Conservation (phyloP, 1,284 basidiomycete species). For the Trichosporon sp. region DNA sequence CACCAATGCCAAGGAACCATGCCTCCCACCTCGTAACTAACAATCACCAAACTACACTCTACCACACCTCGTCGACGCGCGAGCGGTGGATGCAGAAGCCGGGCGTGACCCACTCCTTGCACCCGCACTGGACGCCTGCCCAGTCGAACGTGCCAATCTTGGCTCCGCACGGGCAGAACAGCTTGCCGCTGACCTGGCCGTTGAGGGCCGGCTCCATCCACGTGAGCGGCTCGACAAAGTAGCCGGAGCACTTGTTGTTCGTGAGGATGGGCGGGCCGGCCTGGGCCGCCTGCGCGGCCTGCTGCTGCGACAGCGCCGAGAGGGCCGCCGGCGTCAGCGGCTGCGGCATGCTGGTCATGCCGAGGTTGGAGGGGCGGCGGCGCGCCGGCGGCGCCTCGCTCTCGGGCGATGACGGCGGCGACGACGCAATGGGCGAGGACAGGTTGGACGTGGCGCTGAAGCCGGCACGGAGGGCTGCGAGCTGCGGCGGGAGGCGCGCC, state of each 20-base stretch:
- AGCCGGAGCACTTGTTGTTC: constrained; percentile 81
- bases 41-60: not conserved
- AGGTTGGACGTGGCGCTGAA: not conserved
- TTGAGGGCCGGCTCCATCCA: constrained; percentile 87
- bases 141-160: constrained; percentile 97
- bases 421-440: not conserved
- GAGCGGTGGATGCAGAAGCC: constrained; percentile 85
- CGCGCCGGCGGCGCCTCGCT: not conserved
- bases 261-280: constrained; percentile 63
- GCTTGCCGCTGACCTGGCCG: constrained; percentile 78
- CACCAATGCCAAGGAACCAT: not conserved
- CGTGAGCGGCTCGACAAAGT: constrained; percentile 94
- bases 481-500: constrained; percentile 41
- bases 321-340: constrained; percentile 22
- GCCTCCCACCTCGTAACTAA: not conserved
- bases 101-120: constrained; percentile 83
- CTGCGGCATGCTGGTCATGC: constrained; percentile 8
- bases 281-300: constrained; percentile 12
- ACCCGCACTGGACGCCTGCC: constrained; percentile 90
- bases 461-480: constrained; percentile 37
- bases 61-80: constrained; percentile 79
- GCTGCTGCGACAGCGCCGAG: not conserved
- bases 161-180: constrained; percentile 80
- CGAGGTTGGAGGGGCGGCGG: constrained; percentile 6
- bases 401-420: not conserved